These are phyloP conservation scores for Fusarium zealandicum DNA, from an alignment of 2,329 filamentous ascomycete genomes.

Conservation along the genomic window DNA sequence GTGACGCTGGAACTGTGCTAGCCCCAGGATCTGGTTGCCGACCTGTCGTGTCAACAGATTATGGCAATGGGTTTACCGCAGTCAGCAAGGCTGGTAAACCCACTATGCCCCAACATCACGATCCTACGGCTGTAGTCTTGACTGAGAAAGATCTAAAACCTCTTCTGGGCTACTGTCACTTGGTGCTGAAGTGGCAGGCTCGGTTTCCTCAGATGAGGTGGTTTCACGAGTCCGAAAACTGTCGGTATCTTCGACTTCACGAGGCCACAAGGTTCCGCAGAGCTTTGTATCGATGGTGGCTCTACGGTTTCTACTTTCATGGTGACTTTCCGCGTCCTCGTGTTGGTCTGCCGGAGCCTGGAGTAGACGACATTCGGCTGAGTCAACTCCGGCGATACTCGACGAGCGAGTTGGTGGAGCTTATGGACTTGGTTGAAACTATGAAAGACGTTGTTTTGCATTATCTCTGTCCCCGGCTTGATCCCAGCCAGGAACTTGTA, in stretches of 20 bases:
- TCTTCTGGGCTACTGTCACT: slow-evolving; percentile 46
- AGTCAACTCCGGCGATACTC: slow-evolving; percentile 55
- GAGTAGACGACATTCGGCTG: slow-evolving; percentile 51
- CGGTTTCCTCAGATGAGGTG: slow-evolving; percentile 55
- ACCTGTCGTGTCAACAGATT: background rate
- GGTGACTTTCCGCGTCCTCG: slow-evolving; percentile 50
- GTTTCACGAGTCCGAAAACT: slow-evolving; percentile 55
- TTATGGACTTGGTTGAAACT: slow-evolving; percentile 55
- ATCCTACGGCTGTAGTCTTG: slow-evolving; percentile 41
- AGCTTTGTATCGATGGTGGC: slow-evolving; percentile 63
- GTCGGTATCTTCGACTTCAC: slow-evolving; percentile 51
- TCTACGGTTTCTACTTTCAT: slow-evolving; percentile 61
- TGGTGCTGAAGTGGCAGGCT: slow-evolving; percentile 50
- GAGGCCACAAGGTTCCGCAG: slow-evolving; percentile 58
- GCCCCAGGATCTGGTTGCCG: slow-evolving; percentile 22
- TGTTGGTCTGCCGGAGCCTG: slow-evolving; percentile 49
- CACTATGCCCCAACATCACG: background rate
- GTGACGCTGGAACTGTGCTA: slow-evolving; percentile 44
- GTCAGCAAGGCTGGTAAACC: slow-evolving; percentile 35
- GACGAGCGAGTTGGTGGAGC: slow-evolving; percentile 53
- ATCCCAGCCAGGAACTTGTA: slow-evolving; percentile 48
- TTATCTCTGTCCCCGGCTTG: slow-evolving; percentile 56
- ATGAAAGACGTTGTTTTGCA: slow-evolving; percentile 54
- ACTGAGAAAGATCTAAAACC: slow-evolving; percentile 45
- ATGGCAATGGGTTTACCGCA: slow-evolving; percentile 30